Evolutionary conservation across 1,284 basidiomycete genomes (phyloP), one percentile per base, ranked within the genome.

Genomic region (Cryptococcus sp.): DNA sequence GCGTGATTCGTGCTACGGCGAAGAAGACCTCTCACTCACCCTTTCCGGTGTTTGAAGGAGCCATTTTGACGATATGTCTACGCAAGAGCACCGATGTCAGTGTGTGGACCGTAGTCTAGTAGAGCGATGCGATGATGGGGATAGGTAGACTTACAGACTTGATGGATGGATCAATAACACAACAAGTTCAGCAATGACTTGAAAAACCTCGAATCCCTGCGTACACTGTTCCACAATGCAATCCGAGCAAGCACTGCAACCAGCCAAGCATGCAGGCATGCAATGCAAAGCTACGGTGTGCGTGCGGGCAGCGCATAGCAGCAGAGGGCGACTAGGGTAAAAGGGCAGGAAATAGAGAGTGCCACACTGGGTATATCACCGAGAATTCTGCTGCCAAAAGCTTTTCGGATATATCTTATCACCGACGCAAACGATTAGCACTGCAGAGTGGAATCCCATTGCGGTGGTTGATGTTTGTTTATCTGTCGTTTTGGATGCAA

Each of bases 41-140:
- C 65, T 70, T 71, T 46, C 44, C 56, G 27, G 53, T 66, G 59
- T 63, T 67, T 22, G 66, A 57, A 57, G 70, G 67, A 54, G 70
- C 70, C 70, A 71, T 71, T 68, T 62, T 67, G 46, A 47, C 52
- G 41, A 42, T 16, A 39, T 11, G 11, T 49, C 47, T 41, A 13
- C 35, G 25, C 16, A 39, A 17, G 17, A n/a, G 54, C 8, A 25
- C 19, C 4, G 17, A 19, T 23, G 53, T 17, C 17, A 44, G 15
- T 23, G 11, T 13, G 42, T 45, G 22, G 47, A 11, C 7, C 47
- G 40, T 49, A 45, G 13, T 45, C 42, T 5, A 49, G 35, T 27
- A 47, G n/a, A 17, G 27, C 5, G 8, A 27, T 19, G 20, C 6
- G 20, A 20, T 45, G 25, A 17, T 27, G 22, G 8, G 8, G 31